Base-by-base conservation (phyloP, 495 filamentous ascomycete genomes). In the Penicillium bovifimosum region DNA sequence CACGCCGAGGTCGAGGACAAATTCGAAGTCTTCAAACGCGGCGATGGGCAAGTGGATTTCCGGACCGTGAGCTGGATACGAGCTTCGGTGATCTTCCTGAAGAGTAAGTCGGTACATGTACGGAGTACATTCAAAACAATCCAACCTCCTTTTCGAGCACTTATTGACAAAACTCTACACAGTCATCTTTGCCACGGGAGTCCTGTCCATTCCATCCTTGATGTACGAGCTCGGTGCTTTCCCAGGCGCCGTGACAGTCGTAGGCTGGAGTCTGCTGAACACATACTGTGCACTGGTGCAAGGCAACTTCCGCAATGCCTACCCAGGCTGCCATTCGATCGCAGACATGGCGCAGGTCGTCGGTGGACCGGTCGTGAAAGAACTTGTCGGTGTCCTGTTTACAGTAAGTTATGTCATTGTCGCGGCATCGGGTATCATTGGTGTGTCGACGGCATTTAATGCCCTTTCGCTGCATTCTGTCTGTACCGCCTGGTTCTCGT, bases 281-380 rank as follows among this genome's bases (percentile, higher is more conserved):
- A 24, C 20, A 2, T 24, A 24, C 20, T 24, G 20, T 4, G 20
- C 20, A 2, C 20, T 24, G 20, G 20, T 24, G 20, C 20, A 24
- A 24, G 20, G 20, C 20, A 24, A 24, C 20, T 24, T 24, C 20
- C 20, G 20, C 20, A 24, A 24, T 24, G 20, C 20, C 4, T 24
- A 24, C 20, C 20, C 20, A 4, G 20, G 20, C 20, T 24, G 20
- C 20, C 20, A 71, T 54, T 67, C 66, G 54, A 83, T 91, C 48
- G 82, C 84, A 26, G 87, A 93, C 61, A 87, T 82, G 42, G 83
- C 83, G 6, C 63, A 79, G 14, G 68, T 93, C 24, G 76, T 89
- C 31, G 78, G 81, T 54, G 86, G 84, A 1, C 71, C 60, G 9
- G 60, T 80, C 17, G 78, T 65, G 14, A 67, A 67, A 9, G 68